Percentiles rank a stretch among this genome's conserved stretches.
phyloP scores from a whole-genome alignment of 768 basidiomycete species.

The Amanita pseudoporphyria region DNA sequence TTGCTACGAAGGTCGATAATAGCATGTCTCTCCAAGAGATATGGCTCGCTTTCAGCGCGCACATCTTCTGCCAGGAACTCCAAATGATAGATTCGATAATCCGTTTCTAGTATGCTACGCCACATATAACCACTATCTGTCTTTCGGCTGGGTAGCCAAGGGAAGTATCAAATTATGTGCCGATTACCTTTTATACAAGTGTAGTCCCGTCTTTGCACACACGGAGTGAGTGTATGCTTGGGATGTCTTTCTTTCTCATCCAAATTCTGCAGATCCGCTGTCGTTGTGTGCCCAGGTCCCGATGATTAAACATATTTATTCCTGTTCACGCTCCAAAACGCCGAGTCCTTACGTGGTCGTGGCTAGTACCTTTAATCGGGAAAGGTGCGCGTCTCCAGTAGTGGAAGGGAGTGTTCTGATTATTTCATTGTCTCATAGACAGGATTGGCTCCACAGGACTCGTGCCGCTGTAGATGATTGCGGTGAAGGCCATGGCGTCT shows the following conservation, averaged over 20 bases:
- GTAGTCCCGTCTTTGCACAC: slow-evolving; percentile 91
- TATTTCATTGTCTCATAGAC: slow-evolving; percentile 51
- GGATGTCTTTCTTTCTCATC: background rate
- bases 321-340: slow-evolving; percentile 53
- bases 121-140: slow-evolving; percentile 90
- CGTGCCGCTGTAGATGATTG: too few species aligned
- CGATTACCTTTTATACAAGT: slow-evolving; percentile 89
- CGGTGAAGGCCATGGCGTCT: too few species aligned
- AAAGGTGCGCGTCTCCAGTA: slow-evolving; percentile 49
- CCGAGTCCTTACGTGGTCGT: slow-evolving; percentile 78
- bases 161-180: slow-evolving; percentile 96
- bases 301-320: slow-evolving; percentile 60
- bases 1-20: slow-evolving; percentile 56
- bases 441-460: too few species aligned
- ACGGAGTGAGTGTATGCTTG: slow-evolving; percentile 62
- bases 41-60: slow-evolving; percentile 57
- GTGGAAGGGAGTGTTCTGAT: background rate
- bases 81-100: slow-evolving; percentile 60
- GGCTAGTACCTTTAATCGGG: slow-evolving; percentile 97
- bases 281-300: slow-evolving; percentile 83
- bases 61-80: slow-evolving; percentile 33
- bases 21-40: slow-evolving; percentile 46
- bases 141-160: slow-evolving; percentile 95
- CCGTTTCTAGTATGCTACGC: slow-evolving; percentile 88
- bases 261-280: slow-evolving; percentile 56